Conservation (phyloP, 169 alveolate species). For the Plasmodium vivax region DNA sequence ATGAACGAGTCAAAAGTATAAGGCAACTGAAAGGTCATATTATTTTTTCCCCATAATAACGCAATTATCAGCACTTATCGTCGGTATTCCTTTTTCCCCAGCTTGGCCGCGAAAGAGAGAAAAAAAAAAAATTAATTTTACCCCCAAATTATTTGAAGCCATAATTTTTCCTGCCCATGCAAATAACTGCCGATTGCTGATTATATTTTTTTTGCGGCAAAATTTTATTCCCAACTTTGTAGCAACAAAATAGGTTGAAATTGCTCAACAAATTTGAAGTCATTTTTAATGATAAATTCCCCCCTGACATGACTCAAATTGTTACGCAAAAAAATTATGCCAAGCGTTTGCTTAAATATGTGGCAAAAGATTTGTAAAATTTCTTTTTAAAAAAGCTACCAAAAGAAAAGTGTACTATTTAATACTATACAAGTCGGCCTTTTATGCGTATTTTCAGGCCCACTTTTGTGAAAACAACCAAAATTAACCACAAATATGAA, state of each 20-base stretch:
- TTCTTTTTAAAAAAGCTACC: not conserved
- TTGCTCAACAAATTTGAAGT: not conserved
- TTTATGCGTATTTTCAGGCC: not conserved
- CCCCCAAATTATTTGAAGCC: not conserved
- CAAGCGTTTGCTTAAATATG: not conserved
- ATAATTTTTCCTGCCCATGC: not conserved
- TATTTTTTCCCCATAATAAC: not conserved
- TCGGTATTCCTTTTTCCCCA: too few species aligned
- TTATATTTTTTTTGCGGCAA: not conserved
- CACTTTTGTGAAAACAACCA: not conserved
- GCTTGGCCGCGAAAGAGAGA: too few species aligned
- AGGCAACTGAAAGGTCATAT: not conserved
- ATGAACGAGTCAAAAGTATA: conserved; percentile 76
- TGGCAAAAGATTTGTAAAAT: not conserved
- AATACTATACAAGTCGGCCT: not conserved
- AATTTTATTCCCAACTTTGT: too few species aligned
- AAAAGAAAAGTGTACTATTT: too few species aligned
- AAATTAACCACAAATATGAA: too few species aligned
- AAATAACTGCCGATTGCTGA: not conserved
- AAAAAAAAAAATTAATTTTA: too few species aligned
- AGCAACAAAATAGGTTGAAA: not conserved
- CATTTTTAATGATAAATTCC: not conserved
- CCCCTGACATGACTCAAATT: not conserved
- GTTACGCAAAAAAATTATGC: not conserved
- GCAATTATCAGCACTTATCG: too few species aligned